Base-by-base conservation (phyloP, 2,329 filamentous ascomycete genomes). In the Endoconidiophora polonica region DNA sequence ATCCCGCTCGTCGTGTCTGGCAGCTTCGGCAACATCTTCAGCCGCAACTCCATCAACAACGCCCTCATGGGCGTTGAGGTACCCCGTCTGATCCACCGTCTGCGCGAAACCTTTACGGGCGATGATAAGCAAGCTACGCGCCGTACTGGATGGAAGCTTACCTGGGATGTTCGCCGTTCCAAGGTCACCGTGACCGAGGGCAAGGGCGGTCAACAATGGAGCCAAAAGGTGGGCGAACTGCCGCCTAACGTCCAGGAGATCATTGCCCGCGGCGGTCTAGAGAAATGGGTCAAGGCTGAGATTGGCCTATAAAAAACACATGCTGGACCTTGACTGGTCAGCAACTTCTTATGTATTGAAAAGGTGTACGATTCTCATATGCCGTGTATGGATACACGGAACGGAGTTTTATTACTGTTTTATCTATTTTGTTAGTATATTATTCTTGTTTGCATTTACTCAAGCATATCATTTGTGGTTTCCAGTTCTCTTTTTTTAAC, bases 161-260 rank as follows among this genome's bases (percentile, higher is more conserved):
- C 74, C 3, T 94, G 86, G 86, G 86, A 94, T 62, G 77, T 94
- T 9, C 67, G 73, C 52, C 69, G 81, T 52, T 85, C 78, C 62
- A 76, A 73, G 58, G 79, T 94, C 4, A 71, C 72, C 1, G 72
- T 94, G 1, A 74, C 75, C 18, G 84, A 94, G 66, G 79, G 80
- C 1, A 66, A 77, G 49, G 70, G 71, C 43, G 83, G 83, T 1
- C 61, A 70, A 50, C 74, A 66, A 37, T 94, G 86, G 86, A 81
- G 70, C 46, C 76, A 91, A 61, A 85, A 82, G 65, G 86, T 94
- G 1, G 84, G 84, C 5, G 83, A 91, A 68, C 62, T 94, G 55
- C 83, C 86, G 12, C 77, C 83, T 0, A 94, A 90, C 59, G 83
- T 94, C 50, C 87, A 94, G 63, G 83, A 84, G 59, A 87, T 90